Conservation (phyloP, 805 yeast genomes). For the Wickerhamomyces xylosicus region DNA sequence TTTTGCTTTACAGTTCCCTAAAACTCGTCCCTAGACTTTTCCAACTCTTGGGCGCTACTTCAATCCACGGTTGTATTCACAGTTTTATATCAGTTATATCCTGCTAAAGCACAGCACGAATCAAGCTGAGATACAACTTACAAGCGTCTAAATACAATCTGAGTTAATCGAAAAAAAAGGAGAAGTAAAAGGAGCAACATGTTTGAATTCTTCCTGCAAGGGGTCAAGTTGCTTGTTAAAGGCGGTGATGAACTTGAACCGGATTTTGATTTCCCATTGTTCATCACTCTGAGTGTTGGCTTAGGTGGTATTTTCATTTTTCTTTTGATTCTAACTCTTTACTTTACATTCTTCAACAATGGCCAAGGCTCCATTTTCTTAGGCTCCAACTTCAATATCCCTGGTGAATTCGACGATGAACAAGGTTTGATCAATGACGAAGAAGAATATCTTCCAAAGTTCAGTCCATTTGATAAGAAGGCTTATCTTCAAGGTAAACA, state of each 20-base stretch:
- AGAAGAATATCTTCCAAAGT: slow-evolving; percentile 30
- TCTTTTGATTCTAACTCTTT: slow-evolving; percentile 19
- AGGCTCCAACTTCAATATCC: slow-evolving; percentile 27
- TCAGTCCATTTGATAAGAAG: slow-evolving; percentile 29
- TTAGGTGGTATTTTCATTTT: slow-evolving; percentile 25
- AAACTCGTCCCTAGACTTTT: too few species aligned
- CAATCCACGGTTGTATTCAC: too few species aligned
- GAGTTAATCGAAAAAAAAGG: too few species aligned
- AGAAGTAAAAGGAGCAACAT: too few species aligned
- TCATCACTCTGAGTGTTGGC: slow-evolving; percentile 27
- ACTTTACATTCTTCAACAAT: slow-evolving; percentile 21
- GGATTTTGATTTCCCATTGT: slow-evolving; percentile 24
- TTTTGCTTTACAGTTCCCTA: too few species aligned
- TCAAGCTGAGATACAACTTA: too few species aligned
- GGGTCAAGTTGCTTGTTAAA: not conserved
- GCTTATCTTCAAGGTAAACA: slow-evolving; percentile 31
- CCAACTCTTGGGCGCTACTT: too few species aligned
- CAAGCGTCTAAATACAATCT: too few species aligned
- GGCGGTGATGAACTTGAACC: slow-evolving; percentile 9
- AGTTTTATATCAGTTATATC: too few species aligned
- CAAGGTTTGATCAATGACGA: slow-evolving; percentile 60
- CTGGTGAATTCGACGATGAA: slow-evolving; percentile 54
- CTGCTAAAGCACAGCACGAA: too few species aligned
- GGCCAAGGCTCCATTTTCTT: slow-evolving; percentile 19
- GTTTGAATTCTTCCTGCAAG: not conserved